Percentiles rank a stretch among this genome's conserved stretches.
phyloP scores from a whole-genome alignment of 768 basidiomycete genomes.

The button mushroom (Agaricus bisporus) region DNA sequence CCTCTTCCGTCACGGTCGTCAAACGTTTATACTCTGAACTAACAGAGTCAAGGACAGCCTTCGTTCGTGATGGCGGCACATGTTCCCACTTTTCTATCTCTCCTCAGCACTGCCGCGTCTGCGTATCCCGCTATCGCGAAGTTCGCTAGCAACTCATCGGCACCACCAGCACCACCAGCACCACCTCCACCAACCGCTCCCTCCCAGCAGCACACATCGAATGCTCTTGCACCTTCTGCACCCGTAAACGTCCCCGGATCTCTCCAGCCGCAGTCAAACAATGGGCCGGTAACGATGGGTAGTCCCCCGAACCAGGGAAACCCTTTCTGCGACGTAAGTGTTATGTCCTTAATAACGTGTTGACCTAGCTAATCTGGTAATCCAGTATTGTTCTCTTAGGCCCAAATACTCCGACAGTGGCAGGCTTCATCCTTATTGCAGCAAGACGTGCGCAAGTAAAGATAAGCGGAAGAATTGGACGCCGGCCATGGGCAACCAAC shows the following conservation, averaged over 20 bases:
- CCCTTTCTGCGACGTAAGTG: slow-evolving; percentile 46
- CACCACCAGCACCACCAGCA: slow-evolving; percentile 13
- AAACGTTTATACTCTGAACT: slow-evolving; percentile 12
- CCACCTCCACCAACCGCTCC: slow-evolving; percentile 20
- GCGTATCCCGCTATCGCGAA: slow-evolving; percentile 20
- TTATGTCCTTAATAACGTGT: slow-evolving; percentile 2
- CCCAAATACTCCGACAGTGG: slow-evolving; percentile 52
- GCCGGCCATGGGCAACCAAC: background rate
- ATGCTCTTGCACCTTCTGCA: slow-evolving; percentile 22
- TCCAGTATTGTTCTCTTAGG: slow-evolving; percentile 47
- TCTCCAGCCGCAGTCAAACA: slow-evolving; percentile 20
- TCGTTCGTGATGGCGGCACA: slow-evolving; percentile 30
- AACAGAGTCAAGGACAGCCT: slow-evolving; percentile 2
- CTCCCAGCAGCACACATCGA: slow-evolving; percentile 16
- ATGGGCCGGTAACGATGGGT: slow-evolving; percentile 14
- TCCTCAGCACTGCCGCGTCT: slow-evolving; percentile 22
- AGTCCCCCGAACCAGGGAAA: slow-evolving; percentile 25
- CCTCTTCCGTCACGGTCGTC: slow-evolving; percentile 6
- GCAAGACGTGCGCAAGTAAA: slow-evolving; percentile 52
- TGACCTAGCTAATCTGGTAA: background rate
- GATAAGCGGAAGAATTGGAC: slow-evolving; percentile 21
- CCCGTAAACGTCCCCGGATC: slow-evolving; percentile 25
- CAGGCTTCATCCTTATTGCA: slow-evolving; percentile 52
- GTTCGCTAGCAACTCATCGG: slow-evolving; percentile 21
- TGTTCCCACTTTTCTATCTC: slow-evolving; percentile 39